A percentile compares a stretch with the other conserved stretches of the same genome.
These are phyloP conservation scores for Misopates orontium DNA, from an alignment of 257 asterid species.

Conservation along the genomic window DNA sequence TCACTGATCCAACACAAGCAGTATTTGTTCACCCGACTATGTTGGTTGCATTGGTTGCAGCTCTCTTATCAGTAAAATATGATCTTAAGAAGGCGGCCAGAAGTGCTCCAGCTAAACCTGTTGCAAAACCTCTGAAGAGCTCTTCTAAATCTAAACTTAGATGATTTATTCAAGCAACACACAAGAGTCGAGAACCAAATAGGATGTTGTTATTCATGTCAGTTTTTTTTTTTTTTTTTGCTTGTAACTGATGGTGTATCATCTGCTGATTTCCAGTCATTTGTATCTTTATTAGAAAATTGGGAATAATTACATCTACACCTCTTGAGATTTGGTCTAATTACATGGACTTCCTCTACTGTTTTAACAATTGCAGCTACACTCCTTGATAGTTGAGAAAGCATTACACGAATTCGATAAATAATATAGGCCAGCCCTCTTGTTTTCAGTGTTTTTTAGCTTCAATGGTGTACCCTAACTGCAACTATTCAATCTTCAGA, in stretches of 20 bases:
- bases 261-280: constrained; percentile 10
- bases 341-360: too few species aligned
- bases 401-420: too few species aligned
- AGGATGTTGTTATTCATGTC: neutral
- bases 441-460: too few species aligned
- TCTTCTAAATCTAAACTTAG: constrained; percentile 77
- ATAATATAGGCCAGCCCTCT: too few species aligned
- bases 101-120: constrained; percentile 52
- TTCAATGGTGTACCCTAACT: too few species aligned
- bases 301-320: neutral
- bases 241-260: constrained; percentile 17
- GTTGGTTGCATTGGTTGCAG: constrained; percentile 71
- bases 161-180: constrained; percentile 29
- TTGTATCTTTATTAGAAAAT: neutral
- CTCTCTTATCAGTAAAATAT: constrained; percentile 80
- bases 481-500: too few species aligned
- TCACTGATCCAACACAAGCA: constrained; percentile 57
- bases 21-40: constrained; percentile 90
- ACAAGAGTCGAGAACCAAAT: neutral
- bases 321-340: too few species aligned
- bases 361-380: too few species aligned
- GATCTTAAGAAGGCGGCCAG: constrained; percentile 57
- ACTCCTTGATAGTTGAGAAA: too few species aligned
- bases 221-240: neutral
- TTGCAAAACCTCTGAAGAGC: constrained; percentile 77